phyloP scores from a whole-genome alignment of 2,329 filamentous ascomycete genomes.

The Trichoderma aggressivum region DNA sequence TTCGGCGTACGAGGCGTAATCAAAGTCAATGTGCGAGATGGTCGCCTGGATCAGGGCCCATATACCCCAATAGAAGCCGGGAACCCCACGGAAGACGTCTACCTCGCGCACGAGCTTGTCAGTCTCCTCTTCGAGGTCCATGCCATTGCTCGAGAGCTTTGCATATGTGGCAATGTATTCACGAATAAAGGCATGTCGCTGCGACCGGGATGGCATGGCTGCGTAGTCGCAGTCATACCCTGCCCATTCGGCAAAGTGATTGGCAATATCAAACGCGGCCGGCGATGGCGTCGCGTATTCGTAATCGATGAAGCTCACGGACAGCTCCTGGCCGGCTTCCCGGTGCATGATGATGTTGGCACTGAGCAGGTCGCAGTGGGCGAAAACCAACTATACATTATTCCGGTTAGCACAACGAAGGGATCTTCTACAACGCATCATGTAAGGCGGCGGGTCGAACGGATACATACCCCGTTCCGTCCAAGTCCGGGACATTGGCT shows the following conservation, averaged over 20 bases:
- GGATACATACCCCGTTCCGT: conserved; percentile 60
- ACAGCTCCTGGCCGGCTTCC: conserved; percentile 33
- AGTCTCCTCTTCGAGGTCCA: conserved; percentile 59
- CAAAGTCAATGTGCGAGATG: conserved; percentile 94
- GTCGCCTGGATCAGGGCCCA: conserved; percentile 94
- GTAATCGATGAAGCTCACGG: conserved; percentile 87
- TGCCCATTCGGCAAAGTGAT: conserved; percentile 98
- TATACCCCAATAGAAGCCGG: conserved; percentile 88
- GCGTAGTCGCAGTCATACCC: conserved; percentile 93
- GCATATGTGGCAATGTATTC: conserved; percentile 80
- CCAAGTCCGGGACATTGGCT: conserved; percentile 76
- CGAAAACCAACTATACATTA: conserved; percentile 69
- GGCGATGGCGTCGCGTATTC: conserved; percentile 95
- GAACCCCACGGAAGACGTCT: conserved; percentile 81
- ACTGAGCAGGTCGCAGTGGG: conserved; percentile 92
- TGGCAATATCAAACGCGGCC: conserved; percentile 92
- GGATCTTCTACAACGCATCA: not conserved
- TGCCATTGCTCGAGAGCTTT: conserved; percentile 41
- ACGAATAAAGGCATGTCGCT: conserved; percentile 75
- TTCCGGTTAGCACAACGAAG: not conserved
- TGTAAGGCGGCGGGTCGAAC: not conserved
- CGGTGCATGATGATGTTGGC: conserved; percentile 87
- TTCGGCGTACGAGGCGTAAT: conserved; percentile 91
- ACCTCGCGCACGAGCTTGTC: conserved; percentile 74
- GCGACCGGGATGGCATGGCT: conserved; percentile 72